A percentile compares a stretch with the other conserved stretches of the same genome.
phyloP scores from a whole-genome alignment of 1,284 basidiomycete genomes.

The Clitocybe nebularis region DNA sequence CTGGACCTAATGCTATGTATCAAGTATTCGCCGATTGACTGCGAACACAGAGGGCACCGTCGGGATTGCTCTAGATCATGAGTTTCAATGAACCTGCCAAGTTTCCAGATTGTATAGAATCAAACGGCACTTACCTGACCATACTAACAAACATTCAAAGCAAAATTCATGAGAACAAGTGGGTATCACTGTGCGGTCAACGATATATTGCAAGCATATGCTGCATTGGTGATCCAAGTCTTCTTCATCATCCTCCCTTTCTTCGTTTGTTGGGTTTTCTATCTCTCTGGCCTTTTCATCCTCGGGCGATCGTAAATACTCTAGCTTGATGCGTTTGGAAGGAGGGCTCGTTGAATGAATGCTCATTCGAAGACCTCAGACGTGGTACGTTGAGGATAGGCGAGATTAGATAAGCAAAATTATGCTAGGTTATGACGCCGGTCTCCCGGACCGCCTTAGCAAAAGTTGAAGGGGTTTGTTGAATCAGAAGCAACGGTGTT shows the following conservation, averaged over 20 bases:
- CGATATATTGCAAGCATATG: conserved; percentile 75
- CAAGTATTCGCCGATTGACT: conserved; percentile 69
- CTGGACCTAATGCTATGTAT: conserved; percentile 77
- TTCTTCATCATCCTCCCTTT: conserved; percentile 19
- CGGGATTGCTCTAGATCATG: conserved; percentile 57
- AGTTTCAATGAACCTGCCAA: background rate
- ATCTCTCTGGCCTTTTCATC: too few species aligned
- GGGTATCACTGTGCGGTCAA: conserved; percentile 77
- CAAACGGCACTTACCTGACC: conserved; percentile 59
- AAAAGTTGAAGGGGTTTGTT: too few species aligned
- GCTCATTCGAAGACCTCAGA: conserved; percentile 12
- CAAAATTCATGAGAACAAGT: conserved; percentile 87
- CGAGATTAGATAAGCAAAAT: too few species aligned
- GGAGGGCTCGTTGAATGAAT: conserved; percentile 19
- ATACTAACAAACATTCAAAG: conserved; percentile 81
- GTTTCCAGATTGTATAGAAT: background rate
- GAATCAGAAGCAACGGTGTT: too few species aligned
- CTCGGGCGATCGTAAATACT: too few species aligned
- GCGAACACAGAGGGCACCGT: conserved; percentile 79
- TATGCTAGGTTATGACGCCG: too few species aligned
- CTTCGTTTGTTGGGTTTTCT: too few species aligned
- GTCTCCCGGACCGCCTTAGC: too few species aligned
- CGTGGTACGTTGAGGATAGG: background rate
- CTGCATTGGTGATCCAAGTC: conserved; percentile 37
- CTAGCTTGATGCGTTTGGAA: conserved; percentile 25